phyloP scores from a whole-genome alignment of 345 rosid species.

The Hibiscus mutabilis region DNA sequence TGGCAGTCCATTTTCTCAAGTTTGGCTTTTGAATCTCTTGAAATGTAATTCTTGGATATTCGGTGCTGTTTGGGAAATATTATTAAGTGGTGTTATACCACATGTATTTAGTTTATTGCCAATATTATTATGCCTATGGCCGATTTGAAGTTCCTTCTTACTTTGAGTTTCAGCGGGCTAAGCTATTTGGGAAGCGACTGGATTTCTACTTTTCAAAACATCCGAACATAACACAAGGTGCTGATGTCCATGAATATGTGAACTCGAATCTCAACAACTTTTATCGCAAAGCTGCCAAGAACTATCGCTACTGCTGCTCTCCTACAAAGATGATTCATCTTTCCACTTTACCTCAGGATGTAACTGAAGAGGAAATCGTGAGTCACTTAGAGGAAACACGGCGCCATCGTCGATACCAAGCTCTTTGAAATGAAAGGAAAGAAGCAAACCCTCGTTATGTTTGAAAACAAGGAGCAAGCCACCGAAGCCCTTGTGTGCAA shows the following conservation, averaged over 20 bases:
- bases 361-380: constrained; percentile 74
- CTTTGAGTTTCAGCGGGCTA: constrained; percentile 50
- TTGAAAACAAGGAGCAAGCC: constrained; percentile 54
- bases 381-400: constrained; percentile 14
- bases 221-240: constrained; percentile 79
- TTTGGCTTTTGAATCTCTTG: constrained; percentile 20
- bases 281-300: constrained; percentile 95
- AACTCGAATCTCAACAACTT: constrained; percentile 16
- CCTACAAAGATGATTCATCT: constrained; percentile 95
- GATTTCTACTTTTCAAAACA: constrained; percentile 96
- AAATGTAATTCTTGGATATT: background rate
- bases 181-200: constrained; percentile 83
- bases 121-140: too few relatives aligned
- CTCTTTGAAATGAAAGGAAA: constrained; percentile 2
- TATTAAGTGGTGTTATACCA: background rate
- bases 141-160: background rate
- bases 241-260: constrained; percentile 41
- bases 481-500: constrained; percentile 89
- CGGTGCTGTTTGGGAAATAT: background rate
- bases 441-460: background rate
- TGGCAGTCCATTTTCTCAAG: constrained; percentile 96
- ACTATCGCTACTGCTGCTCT: constrained; percentile 95
- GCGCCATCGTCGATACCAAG: background rate
- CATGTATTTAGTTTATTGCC: background rate
- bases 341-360: constrained; percentile 83